Conservation (phyloP, 805 yeast genomes). For the Candida succiphila region DNA sequence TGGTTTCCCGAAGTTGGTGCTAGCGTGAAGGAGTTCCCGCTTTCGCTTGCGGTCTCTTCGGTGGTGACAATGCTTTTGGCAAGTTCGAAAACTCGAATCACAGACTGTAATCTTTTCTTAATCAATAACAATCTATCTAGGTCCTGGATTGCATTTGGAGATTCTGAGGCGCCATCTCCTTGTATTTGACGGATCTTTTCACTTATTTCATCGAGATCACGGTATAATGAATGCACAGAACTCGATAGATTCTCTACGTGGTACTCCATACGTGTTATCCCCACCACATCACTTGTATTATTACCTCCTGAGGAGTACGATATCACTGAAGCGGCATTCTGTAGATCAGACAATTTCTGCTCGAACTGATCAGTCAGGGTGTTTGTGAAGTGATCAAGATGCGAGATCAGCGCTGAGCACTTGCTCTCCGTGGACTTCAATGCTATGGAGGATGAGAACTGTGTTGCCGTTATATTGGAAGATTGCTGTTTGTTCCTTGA, state of each 20-base stretch:
- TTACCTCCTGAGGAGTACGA: conserved; percentile 24
- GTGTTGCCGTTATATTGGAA: conserved; percentile 9
- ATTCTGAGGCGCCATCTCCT: conserved; percentile 4
- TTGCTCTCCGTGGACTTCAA: conserved; percentile 34
- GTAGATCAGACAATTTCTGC: conserved; percentile 35
- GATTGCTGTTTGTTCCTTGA: conserved; percentile 1
- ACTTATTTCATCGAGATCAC: conserved; percentile 29
- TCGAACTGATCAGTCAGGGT: conserved; percentile 48
- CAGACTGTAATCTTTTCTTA: conserved; percentile 35
- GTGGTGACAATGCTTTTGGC: conserved; percentile 29
- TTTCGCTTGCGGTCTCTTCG: conserved; percentile 12
- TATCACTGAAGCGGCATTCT: conserved; percentile 40
- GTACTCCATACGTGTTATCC: conserved; percentile 53
- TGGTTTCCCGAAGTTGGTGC: conserved; percentile 5
- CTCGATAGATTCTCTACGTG: conserved; percentile 52
- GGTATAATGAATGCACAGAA: conserved; percentile 45
- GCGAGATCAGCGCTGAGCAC: conserved; percentile 42
- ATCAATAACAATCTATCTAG: conserved; percentile 34
- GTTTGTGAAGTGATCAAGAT: conserved; percentile 53
- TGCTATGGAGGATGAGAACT: conserved; percentile 21
- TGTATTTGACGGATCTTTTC: conserved; percentile 11
- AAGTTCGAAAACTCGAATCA: conserved; percentile 35
- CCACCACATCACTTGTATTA: conserved; percentile 14
- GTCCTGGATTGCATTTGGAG: conserved; percentile 18
- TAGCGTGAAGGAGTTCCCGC: neutral